Percentiles rank a stretch among this genome's conserved stretches.
Evolutionary conservation across 345 rosid genomes (phyloP).

Genomic region (Melaleuca alternifolia): DNA sequence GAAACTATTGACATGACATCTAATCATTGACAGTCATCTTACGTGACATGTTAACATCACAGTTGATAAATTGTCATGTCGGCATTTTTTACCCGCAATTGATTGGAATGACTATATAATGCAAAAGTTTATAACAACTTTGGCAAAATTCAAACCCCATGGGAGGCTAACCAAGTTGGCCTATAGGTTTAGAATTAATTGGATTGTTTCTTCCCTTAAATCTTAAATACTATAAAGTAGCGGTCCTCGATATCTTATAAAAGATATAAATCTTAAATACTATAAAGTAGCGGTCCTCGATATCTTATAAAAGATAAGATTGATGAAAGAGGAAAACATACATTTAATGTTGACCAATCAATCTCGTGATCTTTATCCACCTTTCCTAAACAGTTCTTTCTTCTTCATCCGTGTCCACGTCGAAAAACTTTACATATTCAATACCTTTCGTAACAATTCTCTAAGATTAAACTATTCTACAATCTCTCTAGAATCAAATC

Average conservation of each 20-base stretch:
- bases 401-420: not conserved
- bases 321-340: not conserved
- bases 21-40: not conserved
- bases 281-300: not conserved
- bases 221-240: not conserved
- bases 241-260: not conserved
- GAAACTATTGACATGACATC: not conserved
- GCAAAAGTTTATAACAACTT: not conserved
- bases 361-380: not conserved
- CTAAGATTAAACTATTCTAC: not conserved
- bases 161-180: no score
- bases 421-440: not conserved
- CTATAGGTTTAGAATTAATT: no score
- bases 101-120: rapidly evolving
- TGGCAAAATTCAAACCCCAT: not conserved
- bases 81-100: not conserved
- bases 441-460: not conserved
- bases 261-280: not conserved
- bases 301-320: not conserved
- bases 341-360: not conserved
- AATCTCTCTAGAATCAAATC: not conserved
- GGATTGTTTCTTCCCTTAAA: no score
- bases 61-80: rapidly evolving
- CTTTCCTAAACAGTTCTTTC: not conserved
- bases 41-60: not conserved